Conservation (phyloP, 495 filamentous ascomycete genomes). For the Annulohypoxylon bovei region DNA sequence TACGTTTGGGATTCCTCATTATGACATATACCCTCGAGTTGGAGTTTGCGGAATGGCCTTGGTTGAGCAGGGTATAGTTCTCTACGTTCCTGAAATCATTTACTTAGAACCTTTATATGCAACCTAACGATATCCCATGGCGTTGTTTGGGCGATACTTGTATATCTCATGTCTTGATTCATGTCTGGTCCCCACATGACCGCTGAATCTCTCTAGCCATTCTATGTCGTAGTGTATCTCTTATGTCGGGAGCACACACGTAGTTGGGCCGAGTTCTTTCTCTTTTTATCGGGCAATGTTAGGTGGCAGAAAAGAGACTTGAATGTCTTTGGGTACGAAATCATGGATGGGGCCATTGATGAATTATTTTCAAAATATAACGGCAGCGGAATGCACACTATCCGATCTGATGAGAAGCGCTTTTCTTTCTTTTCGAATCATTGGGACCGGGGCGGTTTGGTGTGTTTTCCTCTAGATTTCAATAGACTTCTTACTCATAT, state of each 20-base stretch:
- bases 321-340: conserved; percentile 15
- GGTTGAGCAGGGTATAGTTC: conserved; percentile 6
- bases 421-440: conserved; percentile 23
- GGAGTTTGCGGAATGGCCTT: conserved; percentile 31
- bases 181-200: background rate
- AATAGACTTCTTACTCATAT: conserved; percentile 31
- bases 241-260: conserved; percentile 3
- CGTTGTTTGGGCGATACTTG: conserved; percentile 22
- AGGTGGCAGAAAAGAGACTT: conserved; percentile 17
- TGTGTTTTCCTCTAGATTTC: conserved; percentile 36
- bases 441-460: conserved; percentile 21
- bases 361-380: conserved; percentile 22
- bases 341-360: conserved; percentile 21
- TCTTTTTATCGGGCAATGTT: conserved; percentile 2
- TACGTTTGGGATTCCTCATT: conserved; percentile 34
- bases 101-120: conserved; percentile 1
- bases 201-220: background rate
- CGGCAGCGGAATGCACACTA: conserved; percentile 22
- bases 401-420: conserved; percentile 20
- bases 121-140: conserved; percentile 29
- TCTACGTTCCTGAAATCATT: conserved; percentile 4
- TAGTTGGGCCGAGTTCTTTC: background rate
- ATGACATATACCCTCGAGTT: conserved; percentile 29
- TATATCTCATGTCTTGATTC: conserved; percentile 22
- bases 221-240: conserved; percentile 11